These are phyloP conservation scores for Dionaea muscipula DNA, from an alignment of 179 eudicot species.

Conservation along the genomic window DNA sequence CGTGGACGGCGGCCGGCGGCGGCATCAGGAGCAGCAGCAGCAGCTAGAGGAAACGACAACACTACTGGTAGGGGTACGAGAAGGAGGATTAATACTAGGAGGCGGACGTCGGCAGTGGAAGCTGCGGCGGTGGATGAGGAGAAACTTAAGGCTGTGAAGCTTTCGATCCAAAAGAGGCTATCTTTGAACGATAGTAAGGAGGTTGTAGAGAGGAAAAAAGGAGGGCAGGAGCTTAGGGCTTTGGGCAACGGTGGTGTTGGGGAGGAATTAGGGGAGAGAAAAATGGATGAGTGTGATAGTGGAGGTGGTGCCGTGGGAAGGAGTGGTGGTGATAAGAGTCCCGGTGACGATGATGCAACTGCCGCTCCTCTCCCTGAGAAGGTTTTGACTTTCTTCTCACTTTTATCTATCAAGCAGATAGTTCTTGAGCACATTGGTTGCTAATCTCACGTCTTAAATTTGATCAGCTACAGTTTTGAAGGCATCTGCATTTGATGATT, in stretches of 20 bases:
- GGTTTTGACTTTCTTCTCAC: conserved; percentile 17
- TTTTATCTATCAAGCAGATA: no score
- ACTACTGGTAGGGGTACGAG: conserved; percentile 16
- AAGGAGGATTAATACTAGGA: conserved; percentile 20
- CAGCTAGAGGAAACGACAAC: conserved; percentile 8
- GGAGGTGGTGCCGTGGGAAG: conserved; percentile 28
- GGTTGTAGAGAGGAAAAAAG: conserved; percentile 28
- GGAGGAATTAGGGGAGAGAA: conserved; percentile 29
- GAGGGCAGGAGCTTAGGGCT: conserved; percentile 8
- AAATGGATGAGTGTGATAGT: conserved; percentile 51
- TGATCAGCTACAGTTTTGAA: no score
- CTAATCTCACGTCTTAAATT: no score
- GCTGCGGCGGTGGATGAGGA: conserved; percentile 20
- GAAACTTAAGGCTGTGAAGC: conserved; percentile 16
- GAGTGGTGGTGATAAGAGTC: conserved; percentile 32
- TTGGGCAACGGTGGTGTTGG: conserved; percentile 16
- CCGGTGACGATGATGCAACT: conserved; percentile 42
- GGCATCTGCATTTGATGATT: no score
- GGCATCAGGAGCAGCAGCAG: conserved; percentile 1
- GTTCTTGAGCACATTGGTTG: no score
- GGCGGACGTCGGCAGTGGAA: conserved; percentile 19
- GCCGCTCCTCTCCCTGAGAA: conserved; percentile 52
- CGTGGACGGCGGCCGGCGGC: conserved; percentile 34
- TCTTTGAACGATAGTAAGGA: conserved; percentile 11
- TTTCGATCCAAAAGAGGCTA: conserved; percentile 12